Base-by-base conservation (phyloP, 2,329 filamentous ascomycete genomes). In the Bertia moriformis region DNA sequence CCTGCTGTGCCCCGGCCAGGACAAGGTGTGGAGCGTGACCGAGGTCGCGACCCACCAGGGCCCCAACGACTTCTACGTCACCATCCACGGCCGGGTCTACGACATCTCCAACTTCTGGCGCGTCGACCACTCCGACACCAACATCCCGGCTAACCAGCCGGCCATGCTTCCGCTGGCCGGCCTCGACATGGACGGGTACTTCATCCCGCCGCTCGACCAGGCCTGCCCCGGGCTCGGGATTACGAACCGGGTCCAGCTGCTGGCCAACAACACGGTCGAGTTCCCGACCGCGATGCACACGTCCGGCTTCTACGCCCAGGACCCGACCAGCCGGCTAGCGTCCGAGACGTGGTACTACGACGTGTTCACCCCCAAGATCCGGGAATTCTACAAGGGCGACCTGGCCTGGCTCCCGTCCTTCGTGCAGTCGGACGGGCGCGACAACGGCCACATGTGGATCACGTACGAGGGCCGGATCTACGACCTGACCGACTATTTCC, bases 81-180 rank as follows among this genome's bases (percentile, higher is more conserved):
- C 83, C 49, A 78, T 93, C 47, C 81, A 79, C 41, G 91, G 91
- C 44, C 76, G 77, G 32, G 89, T 96, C 20, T 98, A 96, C 60
- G 91, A 98, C 51, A 75, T 98, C 35, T 74, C 78, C 39, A 83
- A 88, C 41, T 98, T 93, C 56, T 95, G 81, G 76, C 84, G 72
- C 51, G 61, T 72, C 17, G 74, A 93, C 41, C 91, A 98, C 62
- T 89, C 85, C 53, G 86, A 93, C 51, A 77, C 62, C 7, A 59
- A 57, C 37, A 74, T 72, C 39, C 65, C 78, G 42, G 80, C 77
- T 0, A 70, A 67, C 1, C 65, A 62, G 3, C 62, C 68, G 1
- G 59, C 66, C 40, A 96, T 98, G 91, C 52, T 74, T 45, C 76
- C 75, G 2, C 78, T 94, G 46, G 84, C 76, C 29, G 91, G 91